Base-by-base conservation (phyloP, 2,329 filamentous ascomycete species). In the Hypomyces rosellus region DNA sequence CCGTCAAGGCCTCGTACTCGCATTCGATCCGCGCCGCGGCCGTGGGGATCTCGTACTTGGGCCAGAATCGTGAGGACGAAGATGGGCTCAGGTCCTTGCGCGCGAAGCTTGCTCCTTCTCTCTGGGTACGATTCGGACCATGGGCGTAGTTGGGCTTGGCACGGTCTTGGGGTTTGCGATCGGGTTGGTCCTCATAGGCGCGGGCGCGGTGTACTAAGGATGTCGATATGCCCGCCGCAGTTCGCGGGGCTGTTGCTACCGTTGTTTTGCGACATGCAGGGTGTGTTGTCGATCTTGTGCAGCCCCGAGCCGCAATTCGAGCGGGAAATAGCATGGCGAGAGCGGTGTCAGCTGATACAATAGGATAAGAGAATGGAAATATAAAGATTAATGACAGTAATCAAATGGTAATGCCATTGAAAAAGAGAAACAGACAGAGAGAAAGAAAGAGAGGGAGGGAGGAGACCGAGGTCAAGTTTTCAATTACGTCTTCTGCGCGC, bases 31-130 rank as follows among this genome's bases (percentile, higher is more conserved):
- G 53, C 14, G 49, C 40, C 6, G 57, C 54, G 25, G 45, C 44
- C 18, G 43, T 15, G 36, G 57, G 57, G 14, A 55, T 53, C 43
- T 49, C 46, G 40, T 53, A 12, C 48, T 49, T 54, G 8, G 55
- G 51, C 55, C 54, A 56, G 45, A 30, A 43, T 11, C 51, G 49
- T 34, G 40, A 9, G n/a, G 50, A 36, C 11, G 46, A 39, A 2
- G 42, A 9, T 13, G 9, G 50, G 18, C 38, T 16, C 16, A 41
- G 13, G 38, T 20, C 16, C 9, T 5, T 5, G 13, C 16, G 38
- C 38, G 5, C 15, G 3, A 41, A 15, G 13, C 38, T 15, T 9
- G n/a, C 15, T 20, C 9, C 15, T 20, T 41, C 38, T 9, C 38
- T n/a, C 38, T 41, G 16, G 13, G 38, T 41, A 3, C 13, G 38